Conservation (phyloP, 2,329 filamentous ascomycete genomes). For the Hirsutella thompsonii region DNA sequence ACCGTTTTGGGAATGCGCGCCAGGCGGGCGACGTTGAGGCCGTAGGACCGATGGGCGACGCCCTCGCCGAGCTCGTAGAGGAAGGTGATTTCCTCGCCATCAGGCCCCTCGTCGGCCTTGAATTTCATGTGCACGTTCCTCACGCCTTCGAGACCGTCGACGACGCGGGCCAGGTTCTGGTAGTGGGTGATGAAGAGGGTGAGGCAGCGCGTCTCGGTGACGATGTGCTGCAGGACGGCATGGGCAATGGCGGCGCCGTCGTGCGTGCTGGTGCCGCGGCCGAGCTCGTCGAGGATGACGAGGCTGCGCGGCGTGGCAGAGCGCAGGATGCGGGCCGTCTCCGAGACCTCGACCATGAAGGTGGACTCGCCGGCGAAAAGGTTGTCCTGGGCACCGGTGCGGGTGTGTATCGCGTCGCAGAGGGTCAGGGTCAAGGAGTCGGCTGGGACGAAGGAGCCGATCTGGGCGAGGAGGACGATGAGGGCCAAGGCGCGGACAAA, state of each 20-base stretch:
- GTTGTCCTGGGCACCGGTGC: slow-evolving; percentile 93
- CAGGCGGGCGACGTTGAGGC: slow-evolving; percentile 80
- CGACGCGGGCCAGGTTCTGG: slow-evolving; percentile 65
- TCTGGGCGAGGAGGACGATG: slow-evolving; percentile 85
- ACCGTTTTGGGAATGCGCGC: slow-evolving; percentile 69
- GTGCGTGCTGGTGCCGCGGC: slow-evolving; percentile 85
- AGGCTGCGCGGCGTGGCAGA: slow-evolving; percentile 73
- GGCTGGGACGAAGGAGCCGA: slow-evolving; percentile 89
- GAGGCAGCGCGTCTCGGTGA: slow-evolving; percentile 59
- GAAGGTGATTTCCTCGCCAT: slow-evolving; percentile 73
- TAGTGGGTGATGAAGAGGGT: slow-evolving; percentile 98
- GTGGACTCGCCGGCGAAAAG: slow-evolving; percentile 90
- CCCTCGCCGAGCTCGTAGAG: slow-evolving; percentile 86
- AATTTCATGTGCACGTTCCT: slow-evolving; percentile 95
- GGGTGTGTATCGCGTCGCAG: slow-evolving; percentile 83
- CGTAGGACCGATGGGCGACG: slow-evolving; percentile 87
- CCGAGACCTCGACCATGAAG: slow-evolving; percentile 95
- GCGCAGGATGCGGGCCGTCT: slow-evolving; percentile 84
- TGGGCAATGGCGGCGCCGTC: slow-evolving; percentile 94
- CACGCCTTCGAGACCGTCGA: slow-evolving; percentile 55
- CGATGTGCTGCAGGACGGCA: slow-evolving; percentile 75
- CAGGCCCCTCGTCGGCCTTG: slow-evolving; percentile 26
- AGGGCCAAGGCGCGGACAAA: slow-evolving; percentile 90
- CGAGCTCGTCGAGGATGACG: slow-evolving; percentile 89
- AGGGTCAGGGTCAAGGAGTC: slow-evolving; percentile 61